These are phyloP conservation scores for Metarhizium robertsii DNA, from an alignment of 2,329 filamentous ascomycete genomes.

Conservation along the genomic window DNA sequence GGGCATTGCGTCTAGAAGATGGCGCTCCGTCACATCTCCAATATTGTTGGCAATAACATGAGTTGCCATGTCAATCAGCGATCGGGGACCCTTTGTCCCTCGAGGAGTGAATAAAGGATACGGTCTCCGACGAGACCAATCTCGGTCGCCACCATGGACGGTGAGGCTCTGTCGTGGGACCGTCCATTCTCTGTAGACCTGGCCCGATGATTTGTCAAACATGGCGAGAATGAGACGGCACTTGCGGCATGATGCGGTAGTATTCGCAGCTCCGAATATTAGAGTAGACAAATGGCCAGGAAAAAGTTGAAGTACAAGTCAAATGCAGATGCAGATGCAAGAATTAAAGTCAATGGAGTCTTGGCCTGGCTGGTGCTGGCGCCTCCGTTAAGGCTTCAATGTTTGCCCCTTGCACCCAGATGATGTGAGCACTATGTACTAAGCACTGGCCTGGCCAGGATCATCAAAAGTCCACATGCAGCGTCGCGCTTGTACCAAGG, in stretches of 20 bases:
- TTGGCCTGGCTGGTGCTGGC: too few relatives aligned
- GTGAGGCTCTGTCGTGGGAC: slow-evolving; percentile 17
- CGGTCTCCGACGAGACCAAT: slow-evolving; percentile 27
- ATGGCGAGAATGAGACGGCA: slow-evolving; percentile 12
- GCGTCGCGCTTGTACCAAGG: too few relatives aligned
- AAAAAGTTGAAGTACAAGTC: background rate
- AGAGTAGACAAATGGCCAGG: background rate
- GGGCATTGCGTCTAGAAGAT: slow-evolving; percentile 28
- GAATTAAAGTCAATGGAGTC: background rate
- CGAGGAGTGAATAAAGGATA: slow-evolving; percentile 17
- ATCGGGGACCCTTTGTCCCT: slow-evolving; percentile 23
- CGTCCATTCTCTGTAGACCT: slow-evolving; percentile 29
- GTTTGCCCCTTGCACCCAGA: too few relatives aligned
- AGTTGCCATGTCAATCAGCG: slow-evolving; percentile 29
- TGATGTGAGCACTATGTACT: too few relatives aligned
- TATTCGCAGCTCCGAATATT: background rate
- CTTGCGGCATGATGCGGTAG: background rate
- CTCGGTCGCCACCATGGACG: slow-evolving; percentile 14
- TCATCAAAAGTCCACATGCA: too few relatives aligned
- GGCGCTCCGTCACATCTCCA: slow-evolving; percentile 21
- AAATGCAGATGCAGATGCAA: background rate
- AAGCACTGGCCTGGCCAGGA: too few relatives aligned
- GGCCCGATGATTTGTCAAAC: slow-evolving; percentile 24
- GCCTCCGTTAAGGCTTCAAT: too few relatives aligned
- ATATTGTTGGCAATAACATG: slow-evolving; percentile 28